These are phyloP conservation scores for Phytopythium kandeliae DNA, from an alignment of 352 stramenopile genomes.

Conservation along the genomic window DNA sequence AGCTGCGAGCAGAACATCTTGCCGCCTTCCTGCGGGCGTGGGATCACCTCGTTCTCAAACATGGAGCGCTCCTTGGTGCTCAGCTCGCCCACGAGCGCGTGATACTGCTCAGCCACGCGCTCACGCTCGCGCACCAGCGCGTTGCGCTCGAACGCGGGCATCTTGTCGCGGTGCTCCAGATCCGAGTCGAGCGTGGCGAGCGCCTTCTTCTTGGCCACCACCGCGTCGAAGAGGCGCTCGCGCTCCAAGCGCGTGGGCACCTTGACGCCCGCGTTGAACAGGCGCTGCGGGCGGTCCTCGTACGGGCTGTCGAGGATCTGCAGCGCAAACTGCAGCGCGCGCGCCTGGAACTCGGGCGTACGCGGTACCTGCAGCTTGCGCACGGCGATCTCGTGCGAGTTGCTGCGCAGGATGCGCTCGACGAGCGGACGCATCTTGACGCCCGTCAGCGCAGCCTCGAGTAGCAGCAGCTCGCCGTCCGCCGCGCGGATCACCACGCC, in stretches of 20 bases:
- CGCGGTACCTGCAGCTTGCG: constrained; percentile 71
- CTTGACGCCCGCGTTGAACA: constrained; percentile 75
- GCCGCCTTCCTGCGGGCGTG: constrained; percentile 22
- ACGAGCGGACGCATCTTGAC: constrained; percentile 81
- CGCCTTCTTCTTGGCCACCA: constrained; percentile 63
- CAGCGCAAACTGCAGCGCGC: constrained; percentile 52
- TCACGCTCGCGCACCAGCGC: constrained; percentile 47
- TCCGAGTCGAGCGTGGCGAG: constrained; percentile 55
- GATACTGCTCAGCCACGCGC: constrained; percentile 44
- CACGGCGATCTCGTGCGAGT: constrained; percentile 61
- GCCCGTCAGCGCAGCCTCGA: constrained; percentile 71
- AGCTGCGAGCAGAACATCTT: constrained; percentile 86
- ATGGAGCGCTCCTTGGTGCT: constrained; percentile 62
- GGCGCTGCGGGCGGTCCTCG: constrained; percentile 62
- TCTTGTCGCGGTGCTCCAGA: constrained; percentile 55
- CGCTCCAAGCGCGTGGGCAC: constrained; percentile 62
- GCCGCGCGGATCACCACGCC: constrained; percentile 55
- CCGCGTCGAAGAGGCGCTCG: constrained; percentile 66
- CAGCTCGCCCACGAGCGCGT: constrained; percentile 48
- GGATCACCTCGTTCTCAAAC: constrained; percentile 75
- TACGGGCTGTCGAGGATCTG: constrained; percentile 66
- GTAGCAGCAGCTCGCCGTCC: constrained; percentile 52
- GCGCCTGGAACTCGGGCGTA: constrained; percentile 48
- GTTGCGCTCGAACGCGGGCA: constrained; percentile 74
- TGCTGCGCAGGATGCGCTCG: constrained; percentile 65